Base-by-base conservation (phyloP, 164 flowering plant genomes). In the Chloranthus sessilifolius region DNA sequence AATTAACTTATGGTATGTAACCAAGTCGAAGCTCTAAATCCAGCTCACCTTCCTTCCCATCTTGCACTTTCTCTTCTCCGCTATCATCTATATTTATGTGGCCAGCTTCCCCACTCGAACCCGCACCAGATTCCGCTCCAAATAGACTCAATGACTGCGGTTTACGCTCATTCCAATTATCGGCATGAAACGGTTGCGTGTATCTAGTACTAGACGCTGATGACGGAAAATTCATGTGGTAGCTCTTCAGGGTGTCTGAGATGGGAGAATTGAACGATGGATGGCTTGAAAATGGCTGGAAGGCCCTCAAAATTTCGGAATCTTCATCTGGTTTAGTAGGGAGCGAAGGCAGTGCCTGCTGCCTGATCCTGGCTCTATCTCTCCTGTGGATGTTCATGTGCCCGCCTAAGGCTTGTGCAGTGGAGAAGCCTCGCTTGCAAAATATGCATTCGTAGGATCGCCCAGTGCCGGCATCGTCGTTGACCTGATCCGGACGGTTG, bases 21-120 rank as follows among this genome's bases (percentile, higher is more conserved):
- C 85, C 79, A 22, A 79, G 73, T 50, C 85, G 68, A 62, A 79
- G 85, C 70, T 79, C 85, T 62, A 79, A 67, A 61, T 79, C 85
- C 17, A 74, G 10, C 36, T 69, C 79, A 15, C 45, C 67, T 37
- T 65, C 57, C 14, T 49, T 52, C 20, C 38, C 55, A 28, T 56
- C 56, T 47, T 42, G 36, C 17, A 10, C 36, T 49, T 36, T 42
- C 44, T 16, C 58, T 40, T 58, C 65, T 39, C 43, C 64, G n/a
- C n/a, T n/a, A 16, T 29, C 36, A 15, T 56, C 43, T n/a, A 47
- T 52, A 50, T 43, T 26, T 1, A 62, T 30, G 1, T 68, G 41
- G 36, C 65, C 67, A 12, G 50, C 24, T 34, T 38, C 48, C 47
- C 63, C 44, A 45, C 58, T 55, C 35, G 71, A 50, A 34, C 44